Evolutionary conservation across 306 rosid genomes (phyloP), one percentile per base, ranked within the genome.

Genomic region (apple (Malus domestica)): DNA sequence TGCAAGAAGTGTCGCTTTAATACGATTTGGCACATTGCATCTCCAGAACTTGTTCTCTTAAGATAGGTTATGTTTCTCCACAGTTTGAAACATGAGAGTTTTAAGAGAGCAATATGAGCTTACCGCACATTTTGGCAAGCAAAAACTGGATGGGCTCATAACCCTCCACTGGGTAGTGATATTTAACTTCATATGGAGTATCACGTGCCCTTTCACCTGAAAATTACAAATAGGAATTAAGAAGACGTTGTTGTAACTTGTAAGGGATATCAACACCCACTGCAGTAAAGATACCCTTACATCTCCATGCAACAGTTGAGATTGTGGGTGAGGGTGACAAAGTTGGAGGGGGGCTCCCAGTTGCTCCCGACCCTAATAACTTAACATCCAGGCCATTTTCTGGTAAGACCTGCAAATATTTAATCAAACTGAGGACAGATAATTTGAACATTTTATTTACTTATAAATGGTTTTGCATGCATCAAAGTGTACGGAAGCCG

Each of bases 271-370:
- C 27, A 52, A 69, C 64, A 68, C 59, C 64, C 58, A 54, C 27
- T 54, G 71, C 75, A 79, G 75, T 69, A 81, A 78, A 51, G 66
- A 80, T 63, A 79, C 14, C 76, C 90, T 74, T 95, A 95, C 99
- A 95, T 90, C 93, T 95, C 99, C 99, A 92, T 72, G 88, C 92
- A 52, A 95, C 78, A 79, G 80, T 85, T 85, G 92, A 74, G 87
- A 88, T 70, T 32, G 97, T 74, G 49, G 99, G 97, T 49, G 99
- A 89, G 54, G 99, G 97, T 55, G 99, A 90, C 90, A 95, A 82
- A 82, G 99, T 90, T 64, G 99, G 90, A 20, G 99, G 97, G 79
- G 89, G 90, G 23, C 63, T 88, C 84, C 91, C 96, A 80, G 77
- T 66, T 75, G 88, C 82, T 59, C 89, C 96, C n/a, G 97, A 89